Evolutionary conservation across 306 rosid genomes (phyloP), one percentile per base, ranked within the genome.

Genomic region (Abrus precatorius): DNA sequence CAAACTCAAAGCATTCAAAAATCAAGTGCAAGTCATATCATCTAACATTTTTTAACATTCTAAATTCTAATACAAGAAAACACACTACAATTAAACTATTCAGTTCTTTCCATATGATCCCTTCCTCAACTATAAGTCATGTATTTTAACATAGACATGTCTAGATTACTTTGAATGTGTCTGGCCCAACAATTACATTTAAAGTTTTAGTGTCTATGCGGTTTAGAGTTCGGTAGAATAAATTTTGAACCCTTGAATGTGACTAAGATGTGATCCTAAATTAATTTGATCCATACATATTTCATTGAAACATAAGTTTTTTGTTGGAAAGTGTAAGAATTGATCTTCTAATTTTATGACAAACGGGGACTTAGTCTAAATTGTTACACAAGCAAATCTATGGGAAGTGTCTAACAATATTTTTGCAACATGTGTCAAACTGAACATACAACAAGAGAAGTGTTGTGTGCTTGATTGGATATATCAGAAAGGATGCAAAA

Each of bases 401-500:
- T 3, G 38, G 14, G 33, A 33, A 29, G 59, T 34, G 30, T 32
- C 68, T 27, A 10, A 69, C 12, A 33, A 44, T 68, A 38, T 28
- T 43, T 50, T 77, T 11, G 43, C 44, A 36, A 50, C 65, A 50
- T 13, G 38, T 14, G 70, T 56, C 50, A 69, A 52, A 32, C 30
- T 36, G 0, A 50, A 50, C 40, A 65, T 65, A 65, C 9, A 13
- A 48, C 50, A 29, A 63, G 27, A 77, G 56, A 55, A 40, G 50
- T 10, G 9, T 33, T 53, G 28, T 75, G 71, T n/a, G 72, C 80
- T 45, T 47, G 12, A 48, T 56, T 28, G 68, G 47, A 75, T 59
- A 34, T 12, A 64, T 36, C 38, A 48, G 71, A 50, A 29, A 76
- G 81, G 81, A 67, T 3, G 38, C 30, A 45, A 20, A 78, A 6